Evolutionary conservation across 2,329 filamentous ascomycete species (phyloP).

Genomic region (Phoma sp.): DNA sequence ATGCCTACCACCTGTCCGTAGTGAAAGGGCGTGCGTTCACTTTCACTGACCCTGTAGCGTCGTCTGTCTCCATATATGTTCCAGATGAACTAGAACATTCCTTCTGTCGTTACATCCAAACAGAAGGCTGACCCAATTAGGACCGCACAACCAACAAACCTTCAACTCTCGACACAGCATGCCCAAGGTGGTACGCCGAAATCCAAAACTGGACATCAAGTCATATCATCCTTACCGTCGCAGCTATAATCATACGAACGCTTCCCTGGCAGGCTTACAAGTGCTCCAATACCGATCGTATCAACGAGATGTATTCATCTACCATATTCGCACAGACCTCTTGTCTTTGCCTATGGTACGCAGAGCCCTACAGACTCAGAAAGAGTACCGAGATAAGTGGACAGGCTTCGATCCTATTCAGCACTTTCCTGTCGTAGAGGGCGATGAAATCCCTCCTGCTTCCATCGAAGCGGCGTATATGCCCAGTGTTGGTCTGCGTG

Average conservation of each 20-base stretch:
- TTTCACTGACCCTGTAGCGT: too few species aligned
- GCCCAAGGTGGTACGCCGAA: too few species aligned
- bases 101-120: too few species aligned
- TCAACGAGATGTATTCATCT: constrained; percentile 23
- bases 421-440: constrained; percentile 3
- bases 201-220: too few species aligned
- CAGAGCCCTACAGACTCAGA: not conserved
- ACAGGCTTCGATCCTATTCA: constrained; percentile 19
- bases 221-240: too few species aligned
- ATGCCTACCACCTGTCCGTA: too few species aligned
- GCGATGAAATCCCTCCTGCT: constrained; percentile 23
- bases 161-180: too few species aligned
- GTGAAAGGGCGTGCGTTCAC: too few species aligned
- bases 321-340: constrained; percentile 21
- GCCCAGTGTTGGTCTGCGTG: constrained; percentile 16
- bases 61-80: too few species aligned
- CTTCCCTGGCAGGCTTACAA: not conserved
- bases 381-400: constrained; percentile 20
- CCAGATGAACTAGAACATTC: too few species aligned
- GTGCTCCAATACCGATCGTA: constrained; percentile 25
- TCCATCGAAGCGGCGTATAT: constrained; percentile 30
- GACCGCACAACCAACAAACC: too few species aligned
- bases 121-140: too few species aligned
- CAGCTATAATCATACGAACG: not conserved
- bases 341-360: constrained; percentile 13